phyloP scores from a whole-genome alignment of 352 stramenopile genomes.

The Pythium scleroteichum region DNA sequence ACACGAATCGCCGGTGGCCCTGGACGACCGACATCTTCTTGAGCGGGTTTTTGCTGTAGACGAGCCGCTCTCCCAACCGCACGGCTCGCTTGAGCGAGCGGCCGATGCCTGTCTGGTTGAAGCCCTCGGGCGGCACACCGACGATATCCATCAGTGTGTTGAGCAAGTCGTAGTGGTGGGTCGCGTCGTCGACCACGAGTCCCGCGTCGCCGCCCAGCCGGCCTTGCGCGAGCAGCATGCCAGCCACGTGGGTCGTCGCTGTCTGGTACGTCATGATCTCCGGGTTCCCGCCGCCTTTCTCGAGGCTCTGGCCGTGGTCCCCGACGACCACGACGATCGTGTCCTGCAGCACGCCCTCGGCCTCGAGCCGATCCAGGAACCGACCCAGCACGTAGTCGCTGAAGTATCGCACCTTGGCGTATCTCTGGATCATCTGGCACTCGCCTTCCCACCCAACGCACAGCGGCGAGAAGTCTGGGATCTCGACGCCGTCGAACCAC shows the following conservation, averaged over 20 bases:
- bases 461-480: slow-evolving; percentile 37
- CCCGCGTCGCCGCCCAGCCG: slow-evolving; percentile 19
- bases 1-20: slow-evolving; percentile 39
- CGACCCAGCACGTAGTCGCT: slow-evolving; percentile 43
- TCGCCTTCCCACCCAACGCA: slow-evolving; percentile 11
- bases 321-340: slow-evolving; percentile 56
- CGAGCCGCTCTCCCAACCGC: slow-evolving; percentile 33
- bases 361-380: slow-evolving; percentile 52
- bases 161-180: slow-evolving; percentile 25
- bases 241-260: slow-evolving; percentile 29
- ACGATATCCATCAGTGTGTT: slow-evolving; percentile 31
- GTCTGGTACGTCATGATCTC: slow-evolving; percentile 26
- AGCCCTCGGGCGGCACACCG: slow-evolving; percentile 21
- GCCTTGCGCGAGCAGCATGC: slow-evolving; percentile 22
- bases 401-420: slow-evolving; percentile 57
- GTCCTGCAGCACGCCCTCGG: slow-evolving; percentile 44
- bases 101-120: slow-evolving; percentile 25
- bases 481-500: slow-evolving; percentile 35
- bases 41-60: slow-evolving; percentile 61
- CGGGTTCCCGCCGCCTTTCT: slow-evolving; percentile 24
- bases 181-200: slow-evolving; percentile 19
- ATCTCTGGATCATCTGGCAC: slow-evolving; percentile 35
- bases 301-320: slow-evolving; percentile 48
- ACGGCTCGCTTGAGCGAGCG: slow-evolving; percentile 44
- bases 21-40: slow-evolving; percentile 41